Conservation (phyloP, 495 filamentous ascomycete species). For the Venustampulla echinocandica region DNA sequence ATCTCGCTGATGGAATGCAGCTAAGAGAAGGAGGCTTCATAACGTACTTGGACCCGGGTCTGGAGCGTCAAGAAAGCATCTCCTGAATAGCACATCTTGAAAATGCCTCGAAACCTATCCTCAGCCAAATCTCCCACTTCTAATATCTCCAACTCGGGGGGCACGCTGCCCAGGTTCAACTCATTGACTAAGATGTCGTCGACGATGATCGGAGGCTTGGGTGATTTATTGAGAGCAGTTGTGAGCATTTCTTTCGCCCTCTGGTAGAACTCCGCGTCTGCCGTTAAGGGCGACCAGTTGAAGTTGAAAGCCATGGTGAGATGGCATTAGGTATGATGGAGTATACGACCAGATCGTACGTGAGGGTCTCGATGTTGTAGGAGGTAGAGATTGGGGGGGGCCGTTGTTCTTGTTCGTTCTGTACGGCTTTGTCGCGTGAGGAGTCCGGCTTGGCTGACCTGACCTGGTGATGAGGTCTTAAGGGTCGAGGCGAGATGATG, state of each 20-base stretch:
- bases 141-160: conserved; percentile 88
- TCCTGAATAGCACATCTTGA: conserved; percentile 96
- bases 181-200: conserved; percentile 98
- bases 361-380: not conserved
- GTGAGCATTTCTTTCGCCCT: conserved; percentile 91
- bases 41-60: conserved; percentile 75
- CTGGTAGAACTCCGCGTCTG: conserved; percentile 82
- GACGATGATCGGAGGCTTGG: conserved; percentile 97
- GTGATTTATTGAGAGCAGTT: conserved; percentile 91
- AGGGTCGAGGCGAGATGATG: not conserved
- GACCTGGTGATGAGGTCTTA: conserved; percentile 17
- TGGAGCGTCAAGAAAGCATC: conserved; percentile 91
- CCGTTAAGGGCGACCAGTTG: conserved; percentile 99
- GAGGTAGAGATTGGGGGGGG: no score
- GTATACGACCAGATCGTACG: not conserved
- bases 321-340: conserved; percentile 20
- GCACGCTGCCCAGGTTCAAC: conserved; percentile 86
- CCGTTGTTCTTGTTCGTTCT: conserved; percentile 1
- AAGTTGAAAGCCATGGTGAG: conserved; percentile 96
- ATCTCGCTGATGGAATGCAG: not conserved
- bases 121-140: conserved; percentile 96
- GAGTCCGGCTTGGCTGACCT: conserved; percentile 5
- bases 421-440: conserved; percentile 17
- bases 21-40: not conserved
- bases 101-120: conserved; percentile 94